Conservation (phyloP, 2,329 filamentous ascomycete genomes). For the Diaporthe sp. region DNA sequence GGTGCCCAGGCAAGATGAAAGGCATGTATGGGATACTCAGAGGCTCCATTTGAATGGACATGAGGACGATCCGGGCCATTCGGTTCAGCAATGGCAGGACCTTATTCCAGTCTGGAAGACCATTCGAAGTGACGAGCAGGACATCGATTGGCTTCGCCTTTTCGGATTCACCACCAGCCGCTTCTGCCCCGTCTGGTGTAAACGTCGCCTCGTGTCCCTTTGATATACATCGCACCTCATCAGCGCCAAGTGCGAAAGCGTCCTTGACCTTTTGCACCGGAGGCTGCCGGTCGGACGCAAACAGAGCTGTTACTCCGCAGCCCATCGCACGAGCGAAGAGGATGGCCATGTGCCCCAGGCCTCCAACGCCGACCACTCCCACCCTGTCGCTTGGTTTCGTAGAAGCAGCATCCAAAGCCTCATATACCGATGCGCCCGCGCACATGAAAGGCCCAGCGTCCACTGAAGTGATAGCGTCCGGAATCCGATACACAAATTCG, state of each 20-base stretch:
- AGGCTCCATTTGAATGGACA: constrained; percentile 38
- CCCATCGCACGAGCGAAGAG: constrained; percentile 75
- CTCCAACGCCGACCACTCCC: constrained; percentile 67
- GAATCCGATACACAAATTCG: constrained; percentile 56
- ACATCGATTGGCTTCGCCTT: constrained; percentile 19
- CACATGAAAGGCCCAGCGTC: constrained; percentile 61
- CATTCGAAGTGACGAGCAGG: constrained; percentile 33
- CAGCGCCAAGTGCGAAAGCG: constrained; percentile 40
- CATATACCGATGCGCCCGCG: constrained; percentile 59
- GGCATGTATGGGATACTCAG: constrained; percentile 38
- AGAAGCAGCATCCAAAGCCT: constrained; percentile 46
- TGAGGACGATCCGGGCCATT: constrained; percentile 37
- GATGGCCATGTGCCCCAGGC: constrained; percentile 73
- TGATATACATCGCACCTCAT: constrained; percentile 35
- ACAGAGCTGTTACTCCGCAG: constrained; percentile 37
- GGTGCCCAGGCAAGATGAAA: constrained; percentile 38
- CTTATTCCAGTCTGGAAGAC: constrained; percentile 33
- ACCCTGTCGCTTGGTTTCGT: constrained; percentile 48
- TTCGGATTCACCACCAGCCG: neutral
- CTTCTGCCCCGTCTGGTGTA: neutral
- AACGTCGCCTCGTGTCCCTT: constrained; percentile 8
- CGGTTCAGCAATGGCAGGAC: constrained; percentile 28
- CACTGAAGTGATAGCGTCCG: constrained; percentile 53
- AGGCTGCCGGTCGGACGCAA: constrained; percentile 21
- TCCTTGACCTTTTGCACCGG: constrained; percentile 28